A percentile compares a stretch with the other conserved stretches of the same genome.
Conservation (phyloP, 768 basidiomycete species). For the Lactarius indigo region DNA sequence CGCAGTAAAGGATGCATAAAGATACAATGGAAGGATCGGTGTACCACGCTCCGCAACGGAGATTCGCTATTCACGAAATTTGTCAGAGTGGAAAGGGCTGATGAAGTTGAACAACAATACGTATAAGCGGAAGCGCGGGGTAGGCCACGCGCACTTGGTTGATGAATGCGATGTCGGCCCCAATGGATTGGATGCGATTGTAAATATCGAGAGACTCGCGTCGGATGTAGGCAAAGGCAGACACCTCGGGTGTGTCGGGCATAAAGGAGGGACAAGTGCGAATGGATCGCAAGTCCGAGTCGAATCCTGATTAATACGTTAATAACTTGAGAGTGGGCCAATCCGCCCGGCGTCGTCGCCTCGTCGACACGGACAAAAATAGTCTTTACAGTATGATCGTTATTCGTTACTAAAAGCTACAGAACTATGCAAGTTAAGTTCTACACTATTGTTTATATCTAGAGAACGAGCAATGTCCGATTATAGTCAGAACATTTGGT, state of each 20-base stretch:
- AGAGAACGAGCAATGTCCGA: background rate
- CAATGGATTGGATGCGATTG: conserved; percentile 86
- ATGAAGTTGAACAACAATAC: conserved; percentile 36
- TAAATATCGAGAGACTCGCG: conserved; percentile 74
- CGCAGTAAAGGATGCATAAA: conserved; percentile 9
- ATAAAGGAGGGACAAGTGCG: background rate
- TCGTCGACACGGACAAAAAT: background rate
- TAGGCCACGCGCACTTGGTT: conserved; percentile 46
- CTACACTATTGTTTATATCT: background rate
- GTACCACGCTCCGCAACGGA: conserved; percentile 95
- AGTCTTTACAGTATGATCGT: background rate
- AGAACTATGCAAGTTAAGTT: background rate
- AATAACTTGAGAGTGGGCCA: background rate
- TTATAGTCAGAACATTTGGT: background rate
- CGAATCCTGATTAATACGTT: no score
- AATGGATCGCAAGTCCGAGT: background rate
- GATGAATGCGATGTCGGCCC: conserved; percentile 73
- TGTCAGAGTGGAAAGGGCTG: background rate
- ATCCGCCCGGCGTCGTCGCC: background rate
- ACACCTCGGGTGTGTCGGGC: conserved; percentile 8
- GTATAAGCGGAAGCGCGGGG: conserved; percentile 51
- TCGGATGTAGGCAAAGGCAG: conserved; percentile 50
- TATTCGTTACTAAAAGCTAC: background rate
- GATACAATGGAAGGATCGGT: conserved; percentile 63
- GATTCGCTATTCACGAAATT: conserved; percentile 57